These are phyloP conservation scores for Podospora pseudoanserina DNA, from an alignment of 495 filamentous ascomycete species.

Conservation along the genomic window DNA sequence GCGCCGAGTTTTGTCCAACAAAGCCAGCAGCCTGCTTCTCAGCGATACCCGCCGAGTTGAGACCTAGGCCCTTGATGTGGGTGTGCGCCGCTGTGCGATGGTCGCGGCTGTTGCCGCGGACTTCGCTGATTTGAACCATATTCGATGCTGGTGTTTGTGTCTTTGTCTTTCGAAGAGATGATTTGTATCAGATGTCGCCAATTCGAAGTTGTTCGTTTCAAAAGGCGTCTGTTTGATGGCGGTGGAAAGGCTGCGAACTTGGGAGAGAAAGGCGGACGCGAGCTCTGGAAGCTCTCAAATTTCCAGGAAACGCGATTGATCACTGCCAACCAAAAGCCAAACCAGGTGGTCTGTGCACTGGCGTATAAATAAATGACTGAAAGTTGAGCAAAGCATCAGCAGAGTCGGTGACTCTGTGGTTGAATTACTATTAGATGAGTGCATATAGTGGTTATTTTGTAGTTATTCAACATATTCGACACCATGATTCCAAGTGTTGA, in stretches of 20 bases:
- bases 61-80: constrained; percentile 90
- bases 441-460: too few relatives aligned
- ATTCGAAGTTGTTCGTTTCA: background rate
- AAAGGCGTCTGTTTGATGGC: background rate
- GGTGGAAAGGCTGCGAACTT: constrained; percentile 4
- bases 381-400: background rate
- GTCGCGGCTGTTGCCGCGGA: constrained; percentile 91
- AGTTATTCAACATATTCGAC: too few relatives aligned
- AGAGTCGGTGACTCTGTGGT: background rate
- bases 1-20: constrained; percentile 80
- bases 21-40: constrained; percentile 76
- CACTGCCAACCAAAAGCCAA: background rate
- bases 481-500: too few relatives aligned
- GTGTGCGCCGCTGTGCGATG: constrained; percentile 94
- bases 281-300: constrained; percentile 30
- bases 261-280: constrained; percentile 5
- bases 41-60: constrained; percentile 76
- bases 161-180: background rate
- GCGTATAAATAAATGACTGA: background rate
- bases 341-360: constrained; percentile 17
- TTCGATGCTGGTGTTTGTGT: background rate
- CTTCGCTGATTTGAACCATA: constrained; percentile 95
- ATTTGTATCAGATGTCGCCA: too few relatives aligned
- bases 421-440: background rate
- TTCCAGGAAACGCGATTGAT: constrained; percentile 16